phyloP scores from a whole-genome alignment of 345 rosid genomes.

The Ricinus communis region DNA sequence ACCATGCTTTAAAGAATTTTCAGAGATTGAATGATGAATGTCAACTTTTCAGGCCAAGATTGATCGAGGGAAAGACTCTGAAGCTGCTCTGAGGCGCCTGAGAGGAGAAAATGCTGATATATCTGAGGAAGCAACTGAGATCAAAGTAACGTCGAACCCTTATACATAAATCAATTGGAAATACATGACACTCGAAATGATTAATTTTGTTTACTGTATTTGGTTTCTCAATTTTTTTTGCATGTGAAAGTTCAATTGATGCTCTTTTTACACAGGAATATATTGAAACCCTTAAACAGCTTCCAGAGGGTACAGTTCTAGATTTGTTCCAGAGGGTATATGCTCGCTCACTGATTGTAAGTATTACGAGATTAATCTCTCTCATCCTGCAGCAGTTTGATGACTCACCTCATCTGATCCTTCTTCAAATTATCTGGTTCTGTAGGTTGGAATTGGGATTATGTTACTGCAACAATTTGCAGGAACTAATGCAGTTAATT shows the following conservation, averaged over 20 bases:
- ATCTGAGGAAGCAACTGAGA: slow-evolving; percentile 54
- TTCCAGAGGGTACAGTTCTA: slow-evolving; percentile 23
- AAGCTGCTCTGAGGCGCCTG: slow-evolving; percentile 45
- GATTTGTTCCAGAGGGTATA: slow-evolving; percentile 37
- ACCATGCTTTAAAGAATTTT: no score
- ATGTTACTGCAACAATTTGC: slow-evolving; percentile 48
- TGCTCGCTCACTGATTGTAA: slow-evolving; percentile 33
- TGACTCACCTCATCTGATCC: background rate
- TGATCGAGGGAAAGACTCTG: slow-evolving; percentile 42
- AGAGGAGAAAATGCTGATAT: slow-evolving; percentile 51
- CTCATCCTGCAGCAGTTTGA: background rate
- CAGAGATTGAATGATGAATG: no score
- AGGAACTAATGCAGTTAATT: slow-evolving; percentile 30
- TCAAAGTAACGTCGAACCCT: slow-evolving; percentile 30
- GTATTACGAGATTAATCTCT: background rate
- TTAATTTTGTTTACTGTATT: no score
- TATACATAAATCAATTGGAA: no score
- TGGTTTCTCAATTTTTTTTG: background rate
- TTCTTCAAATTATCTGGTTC: background rate
- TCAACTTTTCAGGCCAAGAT: slow-evolving; percentile 39
- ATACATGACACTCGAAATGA: no score
- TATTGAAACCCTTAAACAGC: slow-evolving; percentile 27
- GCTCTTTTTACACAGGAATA: slow-evolving; percentile 25
- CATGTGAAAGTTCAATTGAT: background rate
- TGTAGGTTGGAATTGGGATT: slow-evolving; percentile 49